Evolutionary conservation across 306 rosid species (phyloP).

Genomic region (Inga leiocalycina): DNA sequence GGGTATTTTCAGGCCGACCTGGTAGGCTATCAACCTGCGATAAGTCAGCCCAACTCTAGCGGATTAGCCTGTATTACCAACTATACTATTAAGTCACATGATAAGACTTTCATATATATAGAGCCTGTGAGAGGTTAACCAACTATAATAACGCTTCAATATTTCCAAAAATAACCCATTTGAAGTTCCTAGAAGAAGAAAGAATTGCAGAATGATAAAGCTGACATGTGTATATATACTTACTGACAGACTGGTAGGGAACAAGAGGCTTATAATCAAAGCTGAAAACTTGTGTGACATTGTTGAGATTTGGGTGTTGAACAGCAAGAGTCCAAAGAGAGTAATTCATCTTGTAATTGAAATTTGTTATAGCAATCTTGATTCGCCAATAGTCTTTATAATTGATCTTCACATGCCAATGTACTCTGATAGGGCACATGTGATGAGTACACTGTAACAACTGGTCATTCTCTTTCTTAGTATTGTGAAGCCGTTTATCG

Average conservation of each 20-base stretch:
- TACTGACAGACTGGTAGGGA: constrained; percentile 79
- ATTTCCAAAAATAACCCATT: no score
- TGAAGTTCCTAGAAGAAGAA: neutral
- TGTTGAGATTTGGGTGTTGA: constrained; percentile 93
- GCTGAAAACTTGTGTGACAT: constrained; percentile 90
- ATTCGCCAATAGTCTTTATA: constrained; percentile 92
- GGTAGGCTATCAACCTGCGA: no score
- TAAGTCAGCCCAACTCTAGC: no score
- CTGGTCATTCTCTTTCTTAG: constrained; percentile 64
- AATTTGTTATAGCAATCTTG: constrained; percentile 81
- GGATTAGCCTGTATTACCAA: no score
- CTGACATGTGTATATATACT: constrained; percentile 28
- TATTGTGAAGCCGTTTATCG: constrained; percentile 60
- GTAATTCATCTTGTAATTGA: constrained; percentile 77
- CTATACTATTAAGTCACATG: no score
- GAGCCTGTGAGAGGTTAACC: no score
- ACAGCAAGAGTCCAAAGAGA: constrained; percentile 83
- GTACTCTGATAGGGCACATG: constrained; percentile 92
- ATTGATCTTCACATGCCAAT: constrained; percentile 88
- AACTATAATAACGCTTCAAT: no score
- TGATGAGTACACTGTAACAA: constrained; percentile 89
- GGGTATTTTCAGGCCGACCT: no score
- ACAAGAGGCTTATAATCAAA: constrained; percentile 82
- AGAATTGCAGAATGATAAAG: neutral
- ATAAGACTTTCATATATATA: no score